Base-by-base conservation (phyloP, 2,329 filamentous ascomycete genomes). In the Aspergillus cejpii region DNA sequence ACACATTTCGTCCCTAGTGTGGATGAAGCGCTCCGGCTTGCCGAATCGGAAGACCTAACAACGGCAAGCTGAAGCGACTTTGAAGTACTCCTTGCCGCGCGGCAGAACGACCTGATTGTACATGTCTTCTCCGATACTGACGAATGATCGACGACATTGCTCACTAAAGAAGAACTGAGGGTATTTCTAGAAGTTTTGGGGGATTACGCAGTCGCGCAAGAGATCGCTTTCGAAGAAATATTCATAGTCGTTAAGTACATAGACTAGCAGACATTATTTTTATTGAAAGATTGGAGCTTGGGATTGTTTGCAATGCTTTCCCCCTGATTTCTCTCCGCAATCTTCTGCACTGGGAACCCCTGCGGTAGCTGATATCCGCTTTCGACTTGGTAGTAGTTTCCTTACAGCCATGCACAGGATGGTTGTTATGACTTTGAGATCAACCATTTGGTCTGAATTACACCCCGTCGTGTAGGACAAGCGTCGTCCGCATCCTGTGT, bases 1-100 rank as follows among this genome's bases (percentile, higher is more conserved):
- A 66, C 74, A 1, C 83, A 92, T 56, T 95, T 96, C 65, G 85
- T 94, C 6, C 75, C 78, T 19, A 84, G 86, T 53, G 89, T 97
- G 1, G 82, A 89, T 41, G 86, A 94, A 62, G 92, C 92, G 1
- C 66, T 98, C 55, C 78, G 83, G 41, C 71, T 90, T 72, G 87
- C 85, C 0, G 90, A 96, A 69, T 73, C 81, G 7, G 83, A 87
- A 62, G 78, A 80, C 43, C 51, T 71, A 47, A 66, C 60, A 6
- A 64, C 69, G 50, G 68, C 68, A 40, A 60, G 56, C 38, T 60
- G 46, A 51, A 43, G 5, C 14, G 28, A 12, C 17, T 31, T 2
- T 27, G 19, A 26, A 21, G 11, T 28, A 14, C 39, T 15, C 37
- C 15, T 17, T 20, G 2, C 10, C 11, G 28, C 14, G 10, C 31